These are phyloP conservation scores for Cyclotella kingstonii DNA, from an alignment of 108 stramenopile species.

Conservation along the genomic window DNA sequence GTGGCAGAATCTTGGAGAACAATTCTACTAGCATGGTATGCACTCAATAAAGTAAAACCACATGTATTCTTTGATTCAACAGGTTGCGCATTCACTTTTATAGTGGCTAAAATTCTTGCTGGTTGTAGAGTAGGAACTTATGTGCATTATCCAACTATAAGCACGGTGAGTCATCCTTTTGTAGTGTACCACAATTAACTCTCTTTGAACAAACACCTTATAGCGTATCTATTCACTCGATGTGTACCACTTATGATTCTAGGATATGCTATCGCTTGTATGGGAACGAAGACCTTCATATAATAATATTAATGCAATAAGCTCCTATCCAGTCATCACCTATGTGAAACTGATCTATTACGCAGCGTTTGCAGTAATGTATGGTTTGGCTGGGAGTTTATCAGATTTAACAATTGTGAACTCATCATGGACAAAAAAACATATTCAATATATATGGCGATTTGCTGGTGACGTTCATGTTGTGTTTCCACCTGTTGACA, in stretches of 20 bases:
- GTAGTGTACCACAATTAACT: too few relatives aligned
- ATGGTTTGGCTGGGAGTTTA: slow-evolving; percentile 78
- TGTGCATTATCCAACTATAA: slow-evolving; percentile 98
- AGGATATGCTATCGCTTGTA: slow-evolving; percentile 93
- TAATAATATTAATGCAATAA: slow-evolving; percentile 68
- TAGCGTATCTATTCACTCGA: neutral
- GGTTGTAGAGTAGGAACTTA: slow-evolving; percentile 80
- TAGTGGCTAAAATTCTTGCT: slow-evolving; percentile 67
- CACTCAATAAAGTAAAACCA: slow-evolving; percentile 53
- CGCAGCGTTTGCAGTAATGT: slow-evolving; percentile 75
- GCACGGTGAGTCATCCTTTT: slow-evolving; percentile 44
- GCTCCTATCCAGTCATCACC: slow-evolving; percentile 53
- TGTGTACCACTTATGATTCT: neutral
- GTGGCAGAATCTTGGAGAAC: slow-evolving; percentile 87
- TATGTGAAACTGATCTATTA: slow-evolving; percentile 90
- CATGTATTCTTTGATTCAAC: slow-evolving; percentile 95
- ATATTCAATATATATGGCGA: slow-evolving; percentile 79
- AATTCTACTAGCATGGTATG: slow-evolving; percentile 69
- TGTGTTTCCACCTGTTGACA: slow-evolving; percentile 92
- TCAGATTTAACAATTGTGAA: slow-evolving; percentile 91
- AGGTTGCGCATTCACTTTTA: slow-evolving; percentile 93
- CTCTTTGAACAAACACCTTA: too few relatives aligned
- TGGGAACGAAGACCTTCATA: slow-evolving; percentile 78
- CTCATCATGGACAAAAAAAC: slow-evolving; percentile 92
- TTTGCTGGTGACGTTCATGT: slow-evolving; percentile 48